These are phyloP conservation scores for Draba incana DNA, from an alignment of 345 rosid species.

Conservation along the genomic window DNA sequence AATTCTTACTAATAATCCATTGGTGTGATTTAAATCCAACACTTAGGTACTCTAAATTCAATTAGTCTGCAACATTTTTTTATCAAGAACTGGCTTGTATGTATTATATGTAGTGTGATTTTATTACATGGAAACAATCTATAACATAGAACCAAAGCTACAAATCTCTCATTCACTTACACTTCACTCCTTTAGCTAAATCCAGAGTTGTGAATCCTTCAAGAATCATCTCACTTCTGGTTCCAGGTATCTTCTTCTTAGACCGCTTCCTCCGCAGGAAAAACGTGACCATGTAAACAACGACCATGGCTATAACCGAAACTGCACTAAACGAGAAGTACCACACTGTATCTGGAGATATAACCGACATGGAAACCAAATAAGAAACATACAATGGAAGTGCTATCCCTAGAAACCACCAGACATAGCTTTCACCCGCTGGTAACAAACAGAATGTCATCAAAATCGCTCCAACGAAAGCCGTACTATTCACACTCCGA, in stretches of 20 bases:
- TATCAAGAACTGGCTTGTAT: not conserved
- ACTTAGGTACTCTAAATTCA: not conserved
- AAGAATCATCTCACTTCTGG: constrained; percentile 34
- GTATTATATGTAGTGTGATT: not conserved
- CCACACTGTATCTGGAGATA: constrained; percentile 19
- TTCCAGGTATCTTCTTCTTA: constrained; percentile 32
- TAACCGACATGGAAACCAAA: constrained; percentile 30
- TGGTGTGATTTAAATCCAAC: not conserved
- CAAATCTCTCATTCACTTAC: not conserved
- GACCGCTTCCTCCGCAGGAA: constrained; percentile 27
- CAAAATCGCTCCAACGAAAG: constrained; percentile 27
- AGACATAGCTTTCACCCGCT: constrained; percentile 29
- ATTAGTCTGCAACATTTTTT: not conserved
- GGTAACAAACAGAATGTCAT: constrained; percentile 33
- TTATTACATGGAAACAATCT: constrained; percentile 12
- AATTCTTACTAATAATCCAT: constrained; percentile 24
- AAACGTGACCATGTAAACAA: constrained; percentile 20
- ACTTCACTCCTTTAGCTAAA: constrained; percentile 21
- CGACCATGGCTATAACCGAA: not conserved
- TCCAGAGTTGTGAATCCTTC: constrained; percentile 30
- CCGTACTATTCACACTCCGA: constrained; percentile 24
- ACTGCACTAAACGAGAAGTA: constrained; percentile 4
- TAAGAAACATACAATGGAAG: constrained; percentile 30
- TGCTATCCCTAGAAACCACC: constrained; percentile 27
- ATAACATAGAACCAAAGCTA: not conserved